These are phyloP conservation scores for Barbatosphaeria neglecta DNA, from an alignment of 495 filamentous ascomycete species.

Conservation along the genomic window DNA sequence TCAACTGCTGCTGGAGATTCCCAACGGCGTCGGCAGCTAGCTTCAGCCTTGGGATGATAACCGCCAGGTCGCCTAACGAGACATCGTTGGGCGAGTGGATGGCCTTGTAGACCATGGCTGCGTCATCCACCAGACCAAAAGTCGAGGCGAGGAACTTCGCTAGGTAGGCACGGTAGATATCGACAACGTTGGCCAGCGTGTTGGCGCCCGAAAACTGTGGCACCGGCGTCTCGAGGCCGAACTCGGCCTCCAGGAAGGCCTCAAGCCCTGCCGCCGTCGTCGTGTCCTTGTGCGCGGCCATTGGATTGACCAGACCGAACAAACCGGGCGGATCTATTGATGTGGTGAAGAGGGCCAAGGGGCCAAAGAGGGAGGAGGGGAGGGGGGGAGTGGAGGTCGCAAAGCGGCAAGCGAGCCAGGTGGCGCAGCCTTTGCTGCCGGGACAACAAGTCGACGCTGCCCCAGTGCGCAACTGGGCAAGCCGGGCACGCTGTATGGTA, in stretches of 20 bases:
- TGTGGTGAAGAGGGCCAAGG: no score
- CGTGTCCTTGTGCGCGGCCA: not conserved
- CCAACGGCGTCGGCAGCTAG: constrained; percentile 7
- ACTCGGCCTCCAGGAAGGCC: constrained; percentile 3
- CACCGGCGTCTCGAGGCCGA: constrained; percentile 6
- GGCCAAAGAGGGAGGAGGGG: no score
- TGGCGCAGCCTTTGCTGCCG: no score
- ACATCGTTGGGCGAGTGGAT: constrained; percentile 14
- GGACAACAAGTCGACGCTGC: no score
- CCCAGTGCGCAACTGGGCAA: no score
- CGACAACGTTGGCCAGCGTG: constrained; percentile 8
- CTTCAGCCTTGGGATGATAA: constrained; percentile 21
- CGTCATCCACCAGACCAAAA: constrained; percentile 10
- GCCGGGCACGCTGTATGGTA: no score
- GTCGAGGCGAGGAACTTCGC: constrained; percentile 7
- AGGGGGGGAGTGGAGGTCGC: no score
- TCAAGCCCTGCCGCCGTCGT: constrained; percentile 5
- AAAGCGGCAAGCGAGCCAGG: no score
- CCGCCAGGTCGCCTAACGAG: constrained; percentile 19
- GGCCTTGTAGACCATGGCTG: constrained; percentile 12
- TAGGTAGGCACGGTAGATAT: constrained; percentile 15
- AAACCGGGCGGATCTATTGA: no score
- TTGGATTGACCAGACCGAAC: no score
- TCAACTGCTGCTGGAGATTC: not conserved
- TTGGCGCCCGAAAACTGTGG: constrained; percentile 6